These are phyloP conservation scores for Tarenaya hassleriana DNA, from an alignment of 345 rosid species.

Conservation along the genomic window DNA sequence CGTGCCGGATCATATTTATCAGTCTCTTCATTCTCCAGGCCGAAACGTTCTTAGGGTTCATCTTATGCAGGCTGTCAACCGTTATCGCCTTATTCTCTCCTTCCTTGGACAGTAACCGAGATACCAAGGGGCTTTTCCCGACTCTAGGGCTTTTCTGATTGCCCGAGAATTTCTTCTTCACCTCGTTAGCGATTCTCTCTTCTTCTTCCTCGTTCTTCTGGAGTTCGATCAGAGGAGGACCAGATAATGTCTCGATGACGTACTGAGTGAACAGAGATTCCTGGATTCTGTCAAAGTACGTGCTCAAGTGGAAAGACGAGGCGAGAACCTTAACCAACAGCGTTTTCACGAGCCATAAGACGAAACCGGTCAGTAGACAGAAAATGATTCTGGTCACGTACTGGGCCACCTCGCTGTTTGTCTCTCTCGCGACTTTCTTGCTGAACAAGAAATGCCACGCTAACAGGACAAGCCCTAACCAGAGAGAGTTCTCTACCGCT, in stretches of 20 bases:
- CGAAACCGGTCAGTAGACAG: conserved; percentile 46
- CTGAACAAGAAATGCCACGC: conserved; percentile 65
- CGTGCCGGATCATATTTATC: conserved; percentile 52
- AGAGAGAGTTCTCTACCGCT: conserved; percentile 57
- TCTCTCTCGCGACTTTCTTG: conserved; percentile 36
- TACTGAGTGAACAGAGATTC: conserved; percentile 62
- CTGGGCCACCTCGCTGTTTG: conserved; percentile 21
- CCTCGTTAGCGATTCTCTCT: conserved; percentile 37
- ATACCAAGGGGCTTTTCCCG: conserved; percentile 34
- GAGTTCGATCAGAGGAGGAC: conserved; percentile 58
- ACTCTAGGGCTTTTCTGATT: too few species aligned
- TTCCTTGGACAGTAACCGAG: conserved; percentile 30
- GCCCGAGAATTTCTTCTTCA: too few species aligned
- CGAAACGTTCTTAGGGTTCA: conserved; percentile 53
- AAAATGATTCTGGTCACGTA: conserved; percentile 47
- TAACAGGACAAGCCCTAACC: conserved; percentile 60
- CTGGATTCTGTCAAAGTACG: conserved; percentile 68
- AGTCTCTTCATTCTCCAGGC: conserved; percentile 77
- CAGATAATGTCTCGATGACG: conserved; percentile 56
- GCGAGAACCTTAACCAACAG: conserved; percentile 63
- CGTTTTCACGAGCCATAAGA: conserved; percentile 63
- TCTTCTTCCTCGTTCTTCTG: conserved; percentile 42
- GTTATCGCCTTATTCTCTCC: conserved; percentile 40
- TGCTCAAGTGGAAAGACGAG: conserved; percentile 60
- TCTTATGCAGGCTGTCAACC: conserved; percentile 43